Evolutionary conservation across 73 alveolate genomes (phyloP), one percentile per base, ranked within the genome.

Genomic region (Symbiodinium pilosum): DNA sequence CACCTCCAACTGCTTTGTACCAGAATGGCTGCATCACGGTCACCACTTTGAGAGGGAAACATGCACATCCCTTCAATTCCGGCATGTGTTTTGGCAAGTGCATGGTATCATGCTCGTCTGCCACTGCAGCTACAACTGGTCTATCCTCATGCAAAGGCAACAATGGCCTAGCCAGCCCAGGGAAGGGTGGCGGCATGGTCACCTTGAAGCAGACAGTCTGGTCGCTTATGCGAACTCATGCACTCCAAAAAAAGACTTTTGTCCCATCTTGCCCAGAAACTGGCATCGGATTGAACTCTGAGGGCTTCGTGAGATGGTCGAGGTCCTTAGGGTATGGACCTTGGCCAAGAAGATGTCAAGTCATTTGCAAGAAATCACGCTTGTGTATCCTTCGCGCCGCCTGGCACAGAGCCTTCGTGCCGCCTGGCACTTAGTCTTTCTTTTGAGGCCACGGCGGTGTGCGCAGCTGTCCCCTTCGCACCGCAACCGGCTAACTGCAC

Each of bases 21-120:
- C 94, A 87, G 94, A 87, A 87, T 87, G 94, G 94, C 94, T 87
- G 86, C 94, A 44, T n/a, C n/a, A n/a, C n/a, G n/a, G n/a, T n/a
- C n/a, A n/a, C n/a, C n/a, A n/a, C n/a, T n/a, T n/a, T n/a, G n/a
- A n/a, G n/a, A n/a, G n/a, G n/a, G n/a, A n/a, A n/a, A n/a, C n/a
- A n/a, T n/a, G n/a, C n/a, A n/a, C n/a, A n/a, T n/a, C n/a, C n/a
- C n/a, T n/a, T n/a, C n/a, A n/a, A n/a, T n/a, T n/a, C n/a, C n/a
- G n/a, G n/a, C n/a, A n/a, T n/a, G n/a, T n/a, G n/a, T n/a, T n/a
- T n/a, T n/a, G n/a, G n/a, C n/a, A n/a, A n/a, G n/a, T n/a, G n/a
- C n/a, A n/a, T n/a, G n/a, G n/a, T n/a, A n/a, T n/a, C n/a, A n/a
- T n/a, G n/a, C n/a, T n/a, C n/a, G n/a, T n/a, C n/a, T n/a, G n/a